Evolutionary conservation across 1,139 yeast species (phyloP).

Genomic region (Yamadazyma blattariae): DNA sequence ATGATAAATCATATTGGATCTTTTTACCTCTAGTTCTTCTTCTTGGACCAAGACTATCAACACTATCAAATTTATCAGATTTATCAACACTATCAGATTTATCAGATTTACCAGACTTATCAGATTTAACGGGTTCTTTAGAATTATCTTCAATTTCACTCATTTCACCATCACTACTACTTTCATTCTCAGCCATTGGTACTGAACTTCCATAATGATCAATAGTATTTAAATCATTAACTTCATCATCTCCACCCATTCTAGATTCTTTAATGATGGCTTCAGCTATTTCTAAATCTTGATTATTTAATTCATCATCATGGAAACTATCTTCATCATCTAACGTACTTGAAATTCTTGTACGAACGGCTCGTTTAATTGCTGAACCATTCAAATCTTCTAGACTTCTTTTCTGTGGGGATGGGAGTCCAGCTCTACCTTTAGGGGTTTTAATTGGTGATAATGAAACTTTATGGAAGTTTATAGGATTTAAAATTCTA

Average conservation of each 20-base stretch:
- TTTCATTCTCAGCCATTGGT: constrained; percentile 16
- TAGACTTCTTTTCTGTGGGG: constrained; percentile 41
- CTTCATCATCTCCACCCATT: constrained; percentile 8
- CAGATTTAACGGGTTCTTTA: constrained; percentile 2
- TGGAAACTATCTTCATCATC: constrained; percentile 33
- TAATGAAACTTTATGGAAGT: constrained; percentile 14
- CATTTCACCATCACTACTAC: constrained; percentile 1
- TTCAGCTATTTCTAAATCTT: constrained; percentile 50
- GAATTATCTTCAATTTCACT: no score
- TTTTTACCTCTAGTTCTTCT: constrained; percentile 1
- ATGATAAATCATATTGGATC: constrained; percentile 1
- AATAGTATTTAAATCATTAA: constrained; percentile 6
- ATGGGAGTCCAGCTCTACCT: constrained; percentile 46
- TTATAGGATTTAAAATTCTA: constrained; percentile 11
- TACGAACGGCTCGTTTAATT: constrained; percentile 42
- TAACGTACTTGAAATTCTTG: constrained; percentile 28
- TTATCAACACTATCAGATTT: no score
- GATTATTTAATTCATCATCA: constrained; percentile 24
- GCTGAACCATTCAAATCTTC: constrained; percentile 50
- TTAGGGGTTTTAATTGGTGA: constrained; percentile 35
- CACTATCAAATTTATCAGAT: no score
- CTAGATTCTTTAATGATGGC: constrained; percentile 28
- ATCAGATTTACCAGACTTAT: no score
- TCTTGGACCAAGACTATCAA: no score
- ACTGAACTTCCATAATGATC: constrained; percentile 27